Evolutionary conservation across 805 yeast genomes (phyloP).

Genomic region (Teunomyces atbi): DNA sequence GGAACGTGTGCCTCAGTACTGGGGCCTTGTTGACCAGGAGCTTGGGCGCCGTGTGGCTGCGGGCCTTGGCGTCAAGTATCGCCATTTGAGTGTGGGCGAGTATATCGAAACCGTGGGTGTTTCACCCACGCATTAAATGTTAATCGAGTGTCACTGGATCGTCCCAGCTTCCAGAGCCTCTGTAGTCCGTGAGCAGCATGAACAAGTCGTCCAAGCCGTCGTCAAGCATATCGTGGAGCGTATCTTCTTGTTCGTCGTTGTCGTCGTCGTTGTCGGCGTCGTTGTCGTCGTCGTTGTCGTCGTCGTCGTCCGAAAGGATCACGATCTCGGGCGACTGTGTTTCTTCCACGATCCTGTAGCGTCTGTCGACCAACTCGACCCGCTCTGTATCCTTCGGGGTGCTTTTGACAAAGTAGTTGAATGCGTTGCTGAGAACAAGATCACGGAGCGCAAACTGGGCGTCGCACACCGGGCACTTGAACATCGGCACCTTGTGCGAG

Average conservation of each 20-base stretch:
- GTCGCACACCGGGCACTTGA: slow-evolving; percentile 44
- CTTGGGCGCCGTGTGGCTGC: slow-evolving; percentile 41
- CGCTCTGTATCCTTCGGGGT: slow-evolving; percentile 34
- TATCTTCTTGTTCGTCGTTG: neutral
- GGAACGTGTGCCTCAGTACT: slow-evolving; percentile 38
- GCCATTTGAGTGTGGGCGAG: slow-evolving; percentile 29
- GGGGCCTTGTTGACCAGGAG: slow-evolving; percentile 41
- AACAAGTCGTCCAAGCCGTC: slow-evolving; percentile 33
- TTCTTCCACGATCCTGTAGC: slow-evolving; percentile 34
- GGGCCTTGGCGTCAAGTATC: slow-evolving; percentile 38
- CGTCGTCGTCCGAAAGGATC: slow-evolving; percentile 32
- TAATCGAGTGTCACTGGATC: slow-evolving; percentile 40
- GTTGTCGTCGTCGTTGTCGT: slow-evolving; percentile 8
- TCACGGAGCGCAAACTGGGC: slow-evolving; percentile 30
- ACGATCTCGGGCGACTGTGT: slow-evolving; percentile 22
- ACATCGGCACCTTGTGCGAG: slow-evolving; percentile 19
- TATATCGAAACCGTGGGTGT: slow-evolving; percentile 28
- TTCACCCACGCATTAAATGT: slow-evolving; percentile 13
- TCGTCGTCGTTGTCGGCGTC: neutral
- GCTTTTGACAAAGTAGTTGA: slow-evolving; percentile 40
- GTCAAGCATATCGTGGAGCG: slow-evolving; percentile 18
- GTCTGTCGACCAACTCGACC: slow-evolving; percentile 34
- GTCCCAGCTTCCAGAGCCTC: slow-evolving; percentile 38
- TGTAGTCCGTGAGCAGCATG: slow-evolving; percentile 4
- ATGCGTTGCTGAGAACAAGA: slow-evolving; percentile 36